Conservation (phyloP, 768 basidiomycete genomes). For the Tulasnella sp. region DNA sequence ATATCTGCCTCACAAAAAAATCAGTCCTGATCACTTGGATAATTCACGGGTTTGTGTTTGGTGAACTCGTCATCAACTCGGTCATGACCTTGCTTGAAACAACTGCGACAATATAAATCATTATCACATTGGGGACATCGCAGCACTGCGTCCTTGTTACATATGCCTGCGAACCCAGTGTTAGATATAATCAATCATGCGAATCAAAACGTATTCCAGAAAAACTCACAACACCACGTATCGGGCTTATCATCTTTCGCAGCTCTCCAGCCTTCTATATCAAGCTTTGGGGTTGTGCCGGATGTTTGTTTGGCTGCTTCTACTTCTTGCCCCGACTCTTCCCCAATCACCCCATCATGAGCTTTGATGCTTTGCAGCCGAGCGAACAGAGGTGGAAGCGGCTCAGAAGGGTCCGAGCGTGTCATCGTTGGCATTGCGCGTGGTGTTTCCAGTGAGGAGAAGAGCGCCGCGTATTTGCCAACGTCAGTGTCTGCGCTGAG, state of each 20-base stretch:
- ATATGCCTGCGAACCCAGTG: conserved; percentile 1
- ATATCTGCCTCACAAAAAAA: too few species aligned
- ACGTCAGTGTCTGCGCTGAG: conserved; percentile 7
- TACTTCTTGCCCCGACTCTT: neutral
- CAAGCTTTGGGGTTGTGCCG: conserved; percentile 5
- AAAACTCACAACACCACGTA: conserved; percentile 11
- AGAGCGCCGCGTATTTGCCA: conserved; percentile 5
- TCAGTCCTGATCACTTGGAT: too few species aligned
- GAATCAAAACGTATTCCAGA: neutral
- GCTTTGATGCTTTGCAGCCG: conserved; percentile 9
- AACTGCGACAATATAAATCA: conserved; percentile 11
- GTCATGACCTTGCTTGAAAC: conserved; percentile 5
- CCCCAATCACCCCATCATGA: conserved; percentile 12
- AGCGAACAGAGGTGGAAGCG: conserved; percentile 8
- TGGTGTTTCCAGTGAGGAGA: conserved; percentile 9
- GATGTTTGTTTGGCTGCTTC: conserved; percentile 1
- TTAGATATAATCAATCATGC: neutral
- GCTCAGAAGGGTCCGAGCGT: conserved; percentile 3
- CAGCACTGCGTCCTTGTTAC: conserved; percentile 6
- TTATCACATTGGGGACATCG: conserved; percentile 9
- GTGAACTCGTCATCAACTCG: neutral
- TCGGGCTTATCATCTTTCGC: conserved; percentile 14
- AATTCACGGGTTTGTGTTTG: conserved; percentile 13
- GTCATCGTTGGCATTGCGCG: conserved; percentile 4
- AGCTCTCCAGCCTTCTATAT: conserved; percentile 14